Evolutionary conservation across 2,329 filamentous ascomycete genomes (phyloP), one percentile per base, ranked within the genome.

Genomic region (Nemania bipapillata): DNA sequence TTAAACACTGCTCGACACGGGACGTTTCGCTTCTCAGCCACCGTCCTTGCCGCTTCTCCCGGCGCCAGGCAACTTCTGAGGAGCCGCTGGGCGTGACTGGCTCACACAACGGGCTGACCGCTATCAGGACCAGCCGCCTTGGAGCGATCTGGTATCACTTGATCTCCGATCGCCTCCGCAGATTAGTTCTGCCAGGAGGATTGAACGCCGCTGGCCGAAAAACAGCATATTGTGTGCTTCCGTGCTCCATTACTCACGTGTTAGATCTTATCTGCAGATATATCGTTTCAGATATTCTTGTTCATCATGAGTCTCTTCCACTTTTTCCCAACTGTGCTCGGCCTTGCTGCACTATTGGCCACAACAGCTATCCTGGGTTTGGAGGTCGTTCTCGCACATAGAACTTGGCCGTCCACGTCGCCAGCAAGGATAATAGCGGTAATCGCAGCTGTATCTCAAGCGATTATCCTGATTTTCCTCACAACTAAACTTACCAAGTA

Each of bases 331-430:
- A 75, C 75, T 42, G 76, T 75, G 62, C 73, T 83, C 64, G 83
- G 82, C 63, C 65, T 73, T 24, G 50, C 80, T 45, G 80, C 83
- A 26, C 71, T 79, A 15, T 73, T 82, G 20, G 77, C 82, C 9
- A 84, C 83, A 3, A 72, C 78, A 4, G 79, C 81, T 15, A 75
- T 80, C 12, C 58, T 84, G 26, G 79, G 78, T 45, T 73, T 85
- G 26, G 79, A 84, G 35, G 76, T 80, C 35, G 75, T 84, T 50
- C 76, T 84, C 37, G 81, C 82, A 20, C 74, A 75, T 11, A 79
- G 77, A 60, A 67, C 78, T 49, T 76, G 74, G 52, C 65, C 72
- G 52, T 74, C 75, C 42, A 70, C 75, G 28, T 76, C 76, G 2
- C 66, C 79, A 5, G 79, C 81, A 4, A 76, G 75, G 64, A 75